These are phyloP conservation scores for Raffaelea arxii DNA, from an alignment of 2,329 filamentous ascomycete genomes.

Conservation along the genomic window DNA sequence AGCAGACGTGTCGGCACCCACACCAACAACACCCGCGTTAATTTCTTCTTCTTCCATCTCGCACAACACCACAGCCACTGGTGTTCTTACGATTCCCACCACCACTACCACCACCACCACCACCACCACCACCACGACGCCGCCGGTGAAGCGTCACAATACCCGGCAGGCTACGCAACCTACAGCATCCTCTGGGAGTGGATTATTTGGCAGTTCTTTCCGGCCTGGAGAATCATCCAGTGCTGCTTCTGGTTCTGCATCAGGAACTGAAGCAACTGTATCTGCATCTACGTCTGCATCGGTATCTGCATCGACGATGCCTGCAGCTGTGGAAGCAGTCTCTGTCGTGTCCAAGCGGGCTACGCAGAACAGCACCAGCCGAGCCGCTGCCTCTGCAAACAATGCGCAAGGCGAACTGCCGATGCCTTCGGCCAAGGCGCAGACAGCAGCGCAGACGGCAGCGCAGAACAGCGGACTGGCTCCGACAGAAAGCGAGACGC, in stretches of 20 bases:
- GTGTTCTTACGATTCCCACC: background rate
- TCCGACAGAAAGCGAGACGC: no score
- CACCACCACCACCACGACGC: slow-evolving; percentile 4
- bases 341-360: slow-evolving; percentile 9
- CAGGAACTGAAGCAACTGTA: background rate
- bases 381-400: background rate
- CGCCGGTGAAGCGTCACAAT: background rate
- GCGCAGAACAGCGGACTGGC: slow-evolving; percentile 14
- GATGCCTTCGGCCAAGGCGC: background rate
- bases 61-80: no score
- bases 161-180: background rate
- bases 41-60: slow-evolving; percentile 3
- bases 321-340: slow-evolving; percentile 7
- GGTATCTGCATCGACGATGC: slow-evolving; percentile 7
- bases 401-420: background rate
- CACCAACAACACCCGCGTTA: slow-evolving; percentile 10
- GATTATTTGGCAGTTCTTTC: no score
- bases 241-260: background rate
- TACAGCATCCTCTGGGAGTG: no score
- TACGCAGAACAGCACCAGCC: slow-evolving; percentile 6
- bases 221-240: no score
- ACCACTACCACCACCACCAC: background rate
- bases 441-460: slow-evolving; percentile 17
- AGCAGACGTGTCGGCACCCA: slow-evolving; percentile 16
- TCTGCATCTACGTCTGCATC: slow-evolving; percentile 3